phyloP scores from a whole-genome alignment of 441 rosid species.

The Kokia cookei region DNA sequence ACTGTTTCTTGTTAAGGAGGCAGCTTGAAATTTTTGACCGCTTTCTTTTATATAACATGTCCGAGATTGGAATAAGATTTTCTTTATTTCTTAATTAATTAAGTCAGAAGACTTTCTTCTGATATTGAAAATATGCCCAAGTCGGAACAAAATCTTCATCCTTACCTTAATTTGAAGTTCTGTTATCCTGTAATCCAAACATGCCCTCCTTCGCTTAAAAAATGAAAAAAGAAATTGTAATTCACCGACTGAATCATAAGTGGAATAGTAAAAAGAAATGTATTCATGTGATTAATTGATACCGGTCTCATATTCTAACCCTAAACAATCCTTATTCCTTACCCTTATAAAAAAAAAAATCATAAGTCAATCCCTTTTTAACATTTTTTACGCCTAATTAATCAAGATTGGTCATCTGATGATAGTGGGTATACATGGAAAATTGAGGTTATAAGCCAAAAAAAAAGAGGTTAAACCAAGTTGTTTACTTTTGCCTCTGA shows the following conservation, averaged over 20 bases:
- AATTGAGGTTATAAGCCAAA: background rate
- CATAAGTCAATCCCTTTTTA: background rate
- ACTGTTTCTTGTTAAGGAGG: background rate
- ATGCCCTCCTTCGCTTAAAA: background rate
- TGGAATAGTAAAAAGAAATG: too few species aligned
- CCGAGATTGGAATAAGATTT: background rate
- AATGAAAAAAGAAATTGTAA: too few species aligned
- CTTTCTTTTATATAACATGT: background rate
- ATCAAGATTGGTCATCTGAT: background rate
- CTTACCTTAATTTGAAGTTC: conserved; percentile 12
- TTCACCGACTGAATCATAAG: too few species aligned
- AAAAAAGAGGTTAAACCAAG: background rate
- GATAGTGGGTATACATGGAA: background rate
- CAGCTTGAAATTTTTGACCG: background rate
- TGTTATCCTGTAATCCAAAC: background rate
- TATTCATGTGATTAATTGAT: too few species aligned
- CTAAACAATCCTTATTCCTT: too few species aligned
- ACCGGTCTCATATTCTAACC: too few species aligned
- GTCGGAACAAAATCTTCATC: conserved; percentile 37
- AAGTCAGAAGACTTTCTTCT: conserved; percentile 25
- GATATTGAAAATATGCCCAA: conserved; percentile 22
- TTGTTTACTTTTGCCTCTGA: background rate
- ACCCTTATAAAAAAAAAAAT: background rate
- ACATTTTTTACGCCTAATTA: background rate
- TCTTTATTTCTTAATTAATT: background rate